Conservation (phyloP, 441 rosid genomes). For the Pelargonium exstipulatum region DNA sequence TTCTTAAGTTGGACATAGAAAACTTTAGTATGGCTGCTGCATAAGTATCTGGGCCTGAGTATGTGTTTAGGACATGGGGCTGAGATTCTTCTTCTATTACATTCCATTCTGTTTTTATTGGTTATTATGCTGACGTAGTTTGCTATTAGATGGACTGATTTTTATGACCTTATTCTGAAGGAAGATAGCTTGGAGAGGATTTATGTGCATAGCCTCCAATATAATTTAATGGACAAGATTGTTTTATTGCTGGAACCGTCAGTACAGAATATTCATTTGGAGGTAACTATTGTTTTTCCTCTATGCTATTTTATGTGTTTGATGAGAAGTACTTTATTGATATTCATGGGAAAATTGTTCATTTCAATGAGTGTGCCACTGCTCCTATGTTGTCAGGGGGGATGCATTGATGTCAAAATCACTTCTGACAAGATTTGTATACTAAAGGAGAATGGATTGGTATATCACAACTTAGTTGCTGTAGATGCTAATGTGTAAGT, state of each 20-base stretch:
- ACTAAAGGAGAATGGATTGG: slow-evolving; percentile 61
- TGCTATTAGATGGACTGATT: slow-evolving; percentile 18
- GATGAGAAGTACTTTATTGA: slow-evolving; percentile 10
- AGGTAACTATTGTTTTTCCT: slow-evolving; percentile 37
- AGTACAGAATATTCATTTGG: slow-evolving; percentile 47
- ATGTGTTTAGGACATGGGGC: not conserved
- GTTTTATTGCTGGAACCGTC: slow-evolving; percentile 46
- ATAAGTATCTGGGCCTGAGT: not conserved
- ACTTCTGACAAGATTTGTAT: slow-evolving; percentile 68
- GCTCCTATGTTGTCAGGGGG: slow-evolving; percentile 48
- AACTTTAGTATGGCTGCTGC: not conserved
- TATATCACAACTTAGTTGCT: slow-evolving; percentile 34
- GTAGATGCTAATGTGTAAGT: slow-evolving; percentile 49
- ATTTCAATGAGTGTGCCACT: slow-evolving; percentile 18
- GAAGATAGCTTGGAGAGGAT: slow-evolving; percentile 51
- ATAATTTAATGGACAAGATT: slow-evolving; percentile 41
- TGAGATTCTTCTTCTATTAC: not conserved
- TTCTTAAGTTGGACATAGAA: not conserved
- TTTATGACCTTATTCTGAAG: slow-evolving; percentile 34
- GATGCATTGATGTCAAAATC: slow-evolving; percentile 66
- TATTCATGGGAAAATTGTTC: slow-evolving; percentile 10
- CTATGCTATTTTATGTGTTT: not conserved
- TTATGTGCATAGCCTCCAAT: slow-evolving; percentile 45
- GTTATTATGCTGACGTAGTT: slow-evolving; percentile 12
- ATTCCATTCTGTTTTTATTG: not conserved